phyloP scores from a whole-genome alignment of 306 rosid genomes.

The cucumber (Cucumis sativus) region DNA sequence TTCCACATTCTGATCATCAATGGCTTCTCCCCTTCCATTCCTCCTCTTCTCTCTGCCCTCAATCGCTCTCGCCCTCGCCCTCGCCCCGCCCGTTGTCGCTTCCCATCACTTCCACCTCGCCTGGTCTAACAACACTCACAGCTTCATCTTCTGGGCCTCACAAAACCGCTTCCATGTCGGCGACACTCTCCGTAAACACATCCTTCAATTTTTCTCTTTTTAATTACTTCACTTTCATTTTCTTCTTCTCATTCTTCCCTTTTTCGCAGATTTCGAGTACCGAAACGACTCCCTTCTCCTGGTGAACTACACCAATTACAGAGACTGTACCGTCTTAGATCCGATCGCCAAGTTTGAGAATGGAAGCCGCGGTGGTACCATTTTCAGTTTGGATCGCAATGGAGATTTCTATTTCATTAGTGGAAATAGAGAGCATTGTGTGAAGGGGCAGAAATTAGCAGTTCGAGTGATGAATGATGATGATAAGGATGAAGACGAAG shows the following conservation, averaged over 20 bases:
- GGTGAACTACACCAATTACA: slow-evolving; percentile 12
- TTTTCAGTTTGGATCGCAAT: neutral
- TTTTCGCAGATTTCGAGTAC: slow-evolving; percentile 4
- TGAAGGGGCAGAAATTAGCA: neutral
- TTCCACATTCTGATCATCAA: neutral
- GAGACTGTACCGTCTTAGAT: neutral
- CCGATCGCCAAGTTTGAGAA: neutral
- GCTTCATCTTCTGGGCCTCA: neutral
- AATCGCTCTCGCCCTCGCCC: neutral
- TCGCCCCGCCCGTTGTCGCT: neutral
- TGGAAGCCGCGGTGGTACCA: neutral
- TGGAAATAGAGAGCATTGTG: neutral
- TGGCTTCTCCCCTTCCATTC: slow-evolving; percentile 3
- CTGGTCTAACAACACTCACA: neutral
- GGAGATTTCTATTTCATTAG: slow-evolving; percentile 12
- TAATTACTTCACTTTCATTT: neutral
- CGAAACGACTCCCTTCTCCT: slow-evolving; percentile 10
- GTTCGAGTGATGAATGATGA: neutral
- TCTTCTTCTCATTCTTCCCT: neutral
- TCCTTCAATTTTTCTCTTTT: neutral
- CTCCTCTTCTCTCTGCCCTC: neutral
- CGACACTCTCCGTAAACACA: neutral
- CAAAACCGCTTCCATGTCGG: neutral
- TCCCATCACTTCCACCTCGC: slow-evolving; percentile 11
- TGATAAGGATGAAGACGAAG: neutral